Evolutionary conservation across 768 basidiomycete species (phyloP).

Genomic region (Rhizopogon salebrosus): DNA sequence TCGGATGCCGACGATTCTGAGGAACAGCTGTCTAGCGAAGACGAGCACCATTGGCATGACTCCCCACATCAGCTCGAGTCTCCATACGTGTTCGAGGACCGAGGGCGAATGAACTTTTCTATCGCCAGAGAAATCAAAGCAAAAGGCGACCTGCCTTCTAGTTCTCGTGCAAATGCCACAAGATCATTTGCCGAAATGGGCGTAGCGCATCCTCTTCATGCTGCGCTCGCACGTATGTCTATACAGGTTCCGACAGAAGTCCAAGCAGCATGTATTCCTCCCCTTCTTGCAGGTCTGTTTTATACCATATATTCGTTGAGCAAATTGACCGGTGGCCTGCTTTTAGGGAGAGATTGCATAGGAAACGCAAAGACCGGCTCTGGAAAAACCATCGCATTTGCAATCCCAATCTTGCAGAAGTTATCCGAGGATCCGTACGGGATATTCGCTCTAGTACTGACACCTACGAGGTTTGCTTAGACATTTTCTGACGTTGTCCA

Average conservation of each 20-base stretch:
- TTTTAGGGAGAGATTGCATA: slow-evolving; percentile 86
- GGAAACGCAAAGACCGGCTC: slow-evolving; percentile 98
- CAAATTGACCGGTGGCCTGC: neutral
- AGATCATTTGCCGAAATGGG: slow-evolving; percentile 53
- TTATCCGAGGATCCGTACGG: slow-evolving; percentile 90
- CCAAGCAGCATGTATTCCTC: slow-evolving; percentile 86
- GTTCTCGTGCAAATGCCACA: slow-evolving; percentile 11
- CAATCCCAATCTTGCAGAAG: slow-evolving; percentile 88
- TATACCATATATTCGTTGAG: neutral
- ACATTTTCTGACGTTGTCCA: neutral
- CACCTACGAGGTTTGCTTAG: slow-evolving; percentile 78
- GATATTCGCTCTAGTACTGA: slow-evolving; percentile 88
- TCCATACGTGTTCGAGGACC: neutral
- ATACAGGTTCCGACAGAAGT: slow-evolving; percentile 83
- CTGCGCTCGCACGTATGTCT: slow-evolving; percentile 74
- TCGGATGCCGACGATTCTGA: slow-evolving; percentile 14
- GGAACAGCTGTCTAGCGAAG: neutral
- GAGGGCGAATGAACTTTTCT: neutral
- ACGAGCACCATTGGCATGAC: neutral
- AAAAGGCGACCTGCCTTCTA: slow-evolving; percentile 17
- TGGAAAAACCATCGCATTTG: slow-evolving; percentile 97
- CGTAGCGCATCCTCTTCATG: slow-evolving; percentile 53
- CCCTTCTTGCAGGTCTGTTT: slow-evolving; percentile 64
- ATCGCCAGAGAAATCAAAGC: neutral
- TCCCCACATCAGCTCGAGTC: neutral